Conservation (phyloP, 768 basidiomycete species). For the Suillus luteus region DNA sequence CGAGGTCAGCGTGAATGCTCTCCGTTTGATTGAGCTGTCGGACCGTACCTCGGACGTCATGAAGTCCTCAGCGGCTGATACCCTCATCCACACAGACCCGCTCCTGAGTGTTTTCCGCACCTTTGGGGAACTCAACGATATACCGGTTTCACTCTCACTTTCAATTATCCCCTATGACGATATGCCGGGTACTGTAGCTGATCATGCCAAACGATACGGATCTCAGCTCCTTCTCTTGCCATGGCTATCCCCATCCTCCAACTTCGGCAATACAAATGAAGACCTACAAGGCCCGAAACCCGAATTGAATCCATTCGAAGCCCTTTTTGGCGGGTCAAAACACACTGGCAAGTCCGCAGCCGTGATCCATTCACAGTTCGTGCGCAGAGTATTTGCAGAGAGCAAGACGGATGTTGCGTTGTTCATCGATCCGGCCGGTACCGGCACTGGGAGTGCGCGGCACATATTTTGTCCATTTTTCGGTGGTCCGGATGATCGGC, state of each 20-base stretch:
- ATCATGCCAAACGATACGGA: constrained; percentile 54
- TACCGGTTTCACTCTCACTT: constrained; percentile 68
- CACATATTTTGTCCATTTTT: constrained; percentile 89
- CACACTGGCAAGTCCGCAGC: constrained; percentile 51
- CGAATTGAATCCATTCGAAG: constrained; percentile 71
- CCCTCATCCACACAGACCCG: constrained; percentile 69
- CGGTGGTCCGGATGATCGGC: constrained; percentile 91
- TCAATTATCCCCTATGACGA: constrained; percentile 77
- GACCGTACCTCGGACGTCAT: constrained; percentile 87
- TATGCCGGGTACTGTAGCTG: constrained; percentile 64
- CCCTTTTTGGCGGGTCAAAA: constrained; percentile 62
- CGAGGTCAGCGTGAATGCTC: constrained; percentile 56
- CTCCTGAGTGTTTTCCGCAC: constrained; percentile 74
- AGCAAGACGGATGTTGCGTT: constrained; percentile 78
- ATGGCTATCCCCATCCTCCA: constrained; percentile 60
- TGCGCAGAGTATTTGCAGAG: constrained; percentile 78
- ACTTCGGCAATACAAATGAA: constrained; percentile 33
- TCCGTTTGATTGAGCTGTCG: constrained; percentile 88
- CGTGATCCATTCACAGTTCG: constrained; percentile 76
- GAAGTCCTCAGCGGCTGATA: constrained; percentile 74
- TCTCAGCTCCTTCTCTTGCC: constrained; percentile 83
- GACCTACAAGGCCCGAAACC: constrained; percentile 15
- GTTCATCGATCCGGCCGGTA: constrained; percentile 71
- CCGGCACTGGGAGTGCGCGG: constrained; percentile 37
- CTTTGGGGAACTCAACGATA: constrained; percentile 69